Conservation (phyloP, 1,284 basidiomycete genomes). For the Cryptococcus sp. region DNA sequence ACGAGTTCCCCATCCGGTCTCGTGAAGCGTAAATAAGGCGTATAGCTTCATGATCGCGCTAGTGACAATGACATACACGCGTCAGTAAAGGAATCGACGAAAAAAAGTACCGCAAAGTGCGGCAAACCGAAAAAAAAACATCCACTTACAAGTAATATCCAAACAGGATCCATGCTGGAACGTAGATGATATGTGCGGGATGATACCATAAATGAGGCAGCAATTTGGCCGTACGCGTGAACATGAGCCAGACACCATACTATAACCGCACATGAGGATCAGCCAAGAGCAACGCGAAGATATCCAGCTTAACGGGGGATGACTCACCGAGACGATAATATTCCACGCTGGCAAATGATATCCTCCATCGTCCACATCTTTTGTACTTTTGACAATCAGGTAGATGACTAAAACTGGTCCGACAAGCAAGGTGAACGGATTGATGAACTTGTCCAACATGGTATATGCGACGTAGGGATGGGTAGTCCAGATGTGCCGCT, state of each 20-base stretch:
- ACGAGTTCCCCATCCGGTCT: conserved; percentile 90
- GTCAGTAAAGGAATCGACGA: background rate
- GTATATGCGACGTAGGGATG: conserved; percentile 90
- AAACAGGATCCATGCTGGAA: conserved; percentile 87
- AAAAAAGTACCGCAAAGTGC: background rate
- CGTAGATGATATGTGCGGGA: conserved; percentile 81
- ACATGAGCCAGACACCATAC: conserved; percentile 76
- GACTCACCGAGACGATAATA: conserved; percentile 59
- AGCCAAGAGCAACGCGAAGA: background rate
- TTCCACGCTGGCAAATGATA: conserved; percentile 91
- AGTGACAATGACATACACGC: conserved; percentile 42
- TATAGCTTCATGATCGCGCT: conserved; percentile 86
- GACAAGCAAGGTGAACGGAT: conserved; percentile 80
- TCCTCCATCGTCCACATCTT: conserved; percentile 67
- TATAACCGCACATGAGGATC: conserved; percentile 42
- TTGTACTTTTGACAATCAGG: conserved; percentile 75
- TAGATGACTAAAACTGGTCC: conserved; percentile 75
- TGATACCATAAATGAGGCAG: conserved; percentile 83
- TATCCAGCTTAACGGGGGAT: background rate
- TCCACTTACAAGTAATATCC: conserved; percentile 63
- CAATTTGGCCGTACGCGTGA: conserved; percentile 81
- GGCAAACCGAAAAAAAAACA: background rate
- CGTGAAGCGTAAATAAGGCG: conserved; percentile 76
- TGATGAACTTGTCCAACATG: conserved; percentile 91
- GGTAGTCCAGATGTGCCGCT: conserved; percentile 79